Evolutionary conservation across 2,329 filamentous ascomycete genomes (phyloP).

Genomic region (Trichoderma aggressivum): DNA sequence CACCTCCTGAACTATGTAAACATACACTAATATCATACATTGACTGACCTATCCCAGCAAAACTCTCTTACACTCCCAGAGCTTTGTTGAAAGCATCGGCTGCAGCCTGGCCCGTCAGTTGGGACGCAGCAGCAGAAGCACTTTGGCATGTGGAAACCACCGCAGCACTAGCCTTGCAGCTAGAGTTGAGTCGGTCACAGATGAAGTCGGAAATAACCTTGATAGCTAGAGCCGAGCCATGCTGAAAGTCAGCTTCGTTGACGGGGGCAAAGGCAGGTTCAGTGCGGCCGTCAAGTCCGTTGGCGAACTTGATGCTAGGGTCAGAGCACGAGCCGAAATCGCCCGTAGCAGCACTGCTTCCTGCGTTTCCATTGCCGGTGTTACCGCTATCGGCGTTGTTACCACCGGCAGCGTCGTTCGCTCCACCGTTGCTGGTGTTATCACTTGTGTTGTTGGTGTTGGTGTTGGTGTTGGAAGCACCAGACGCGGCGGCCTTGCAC

Average conservation of each 20-base stretch:
- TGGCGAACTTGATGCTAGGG: not conserved
- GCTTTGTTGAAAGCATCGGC: not conserved
- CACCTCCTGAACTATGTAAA: not conserved
- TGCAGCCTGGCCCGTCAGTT: not conserved
- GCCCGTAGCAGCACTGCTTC: not conserved
- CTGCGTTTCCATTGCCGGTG: not conserved
- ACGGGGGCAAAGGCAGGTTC: not conserved
- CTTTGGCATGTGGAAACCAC: not conserved
- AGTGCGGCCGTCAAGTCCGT: not conserved
- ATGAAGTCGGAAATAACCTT: not conserved
- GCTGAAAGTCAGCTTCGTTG: not conserved
- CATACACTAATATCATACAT: not conserved
- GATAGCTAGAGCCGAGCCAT: not conserved
- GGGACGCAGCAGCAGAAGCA: not conserved
- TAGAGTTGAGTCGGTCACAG: not conserved
- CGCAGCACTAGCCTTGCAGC: not conserved
- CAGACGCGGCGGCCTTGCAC: not conserved
- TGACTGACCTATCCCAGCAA: not conserved
- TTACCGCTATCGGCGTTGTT: not conserved
- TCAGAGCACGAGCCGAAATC: not conserved
- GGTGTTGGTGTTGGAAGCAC: not conserved
- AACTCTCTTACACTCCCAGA: not conserved
- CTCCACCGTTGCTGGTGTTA: not conserved
- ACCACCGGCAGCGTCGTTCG: not conserved
- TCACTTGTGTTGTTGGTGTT: not conserved